phyloP scores from a whole-genome alignment of 2,329 filamentous ascomycete species.

The Calycina herbarum region DNA sequence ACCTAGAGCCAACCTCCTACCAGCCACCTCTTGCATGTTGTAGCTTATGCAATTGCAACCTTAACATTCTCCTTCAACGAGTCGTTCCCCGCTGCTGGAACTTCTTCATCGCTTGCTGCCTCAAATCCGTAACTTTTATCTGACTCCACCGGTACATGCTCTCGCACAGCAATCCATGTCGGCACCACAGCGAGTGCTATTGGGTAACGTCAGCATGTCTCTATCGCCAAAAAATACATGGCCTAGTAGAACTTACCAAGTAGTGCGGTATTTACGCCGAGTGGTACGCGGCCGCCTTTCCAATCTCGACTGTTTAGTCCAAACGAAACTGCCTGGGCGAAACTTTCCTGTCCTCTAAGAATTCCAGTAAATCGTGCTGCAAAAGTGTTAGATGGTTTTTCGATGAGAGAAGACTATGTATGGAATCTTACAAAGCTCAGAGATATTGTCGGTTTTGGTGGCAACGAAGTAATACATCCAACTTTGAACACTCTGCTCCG shows the following conservation, averaged over 20 bases:
- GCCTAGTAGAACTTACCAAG: not conserved
- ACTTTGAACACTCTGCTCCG: slow-evolving; percentile 53
- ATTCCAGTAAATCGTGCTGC: slow-evolving; percentile 42
- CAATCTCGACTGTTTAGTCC: slow-evolving; percentile 46
- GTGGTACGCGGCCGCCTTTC: slow-evolving; percentile 44
- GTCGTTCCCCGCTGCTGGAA: not conserved
- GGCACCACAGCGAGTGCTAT: slow-evolving; percentile 15
- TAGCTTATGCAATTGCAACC: not conserved
- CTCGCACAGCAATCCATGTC: slow-evolving; percentile 17
- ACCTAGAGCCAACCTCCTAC: no score
- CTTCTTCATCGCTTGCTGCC: slow-evolving; percentile 17
- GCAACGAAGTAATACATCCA: slow-evolving; percentile 58
- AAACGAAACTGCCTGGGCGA: slow-evolving; percentile 45
- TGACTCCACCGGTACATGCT: slow-evolving; percentile 16
- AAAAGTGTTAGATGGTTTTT: not conserved
- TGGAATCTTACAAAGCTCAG: slow-evolving; percentile 41
- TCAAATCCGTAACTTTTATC: slow-evolving; percentile 13
- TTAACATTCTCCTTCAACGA: not conserved
- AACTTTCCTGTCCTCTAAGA: slow-evolving; percentile 47
- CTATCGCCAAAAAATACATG: not conserved
- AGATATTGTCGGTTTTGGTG: slow-evolving; percentile 56
- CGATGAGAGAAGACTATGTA: no score
- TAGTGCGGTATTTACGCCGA: slow-evolving; percentile 40
- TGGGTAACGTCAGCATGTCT: not conserved
- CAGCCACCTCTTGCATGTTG: no score